Evolutionary conservation across 2,329 filamentous ascomycete species (phyloP).

Genomic region (Massarina eburnea): DNA sequence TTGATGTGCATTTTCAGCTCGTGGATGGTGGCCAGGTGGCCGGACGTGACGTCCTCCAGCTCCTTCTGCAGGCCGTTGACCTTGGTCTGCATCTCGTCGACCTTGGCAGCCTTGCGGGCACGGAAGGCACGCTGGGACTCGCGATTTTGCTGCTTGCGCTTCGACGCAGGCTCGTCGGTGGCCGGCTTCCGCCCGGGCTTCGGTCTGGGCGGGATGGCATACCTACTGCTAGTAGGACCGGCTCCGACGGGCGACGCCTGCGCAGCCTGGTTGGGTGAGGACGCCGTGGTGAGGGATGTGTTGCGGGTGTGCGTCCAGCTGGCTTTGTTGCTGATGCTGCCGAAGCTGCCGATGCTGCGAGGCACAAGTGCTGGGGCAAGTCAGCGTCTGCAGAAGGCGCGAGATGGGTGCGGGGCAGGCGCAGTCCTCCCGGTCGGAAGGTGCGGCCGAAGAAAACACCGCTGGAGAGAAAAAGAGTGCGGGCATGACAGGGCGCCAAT

Average conservation of each 20-base stretch:
- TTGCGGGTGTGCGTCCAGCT: not conserved
- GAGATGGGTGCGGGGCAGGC: too few species aligned
- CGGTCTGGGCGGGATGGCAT: slow-evolving; percentile 47
- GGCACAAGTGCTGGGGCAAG: too few species aligned
- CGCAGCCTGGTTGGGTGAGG: slow-evolving; percentile 17
- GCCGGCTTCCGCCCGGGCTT: slow-evolving; percentile 88
- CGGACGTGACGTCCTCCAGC: slow-evolving; percentile 19
- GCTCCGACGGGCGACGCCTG: slow-evolving; percentile 34
- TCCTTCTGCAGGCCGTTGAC: slow-evolving; percentile 34
- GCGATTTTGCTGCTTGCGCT: slow-evolving; percentile 92
- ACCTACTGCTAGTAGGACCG: slow-evolving; percentile 42
- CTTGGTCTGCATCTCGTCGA: slow-evolving; percentile 62
- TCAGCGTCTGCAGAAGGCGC: too few species aligned
- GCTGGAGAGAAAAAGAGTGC: too few species aligned
- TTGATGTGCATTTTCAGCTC: slow-evolving; percentile 2
- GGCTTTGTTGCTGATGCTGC: too few species aligned
- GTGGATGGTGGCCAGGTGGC: slow-evolving; percentile 16
- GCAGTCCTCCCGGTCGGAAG: too few species aligned
- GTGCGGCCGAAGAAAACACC: too few species aligned
- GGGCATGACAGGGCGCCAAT: too few species aligned
- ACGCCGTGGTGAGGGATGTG: slow-evolving; percentile 33
- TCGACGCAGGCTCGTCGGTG: slow-evolving; percentile 88
- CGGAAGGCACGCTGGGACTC: slow-evolving; percentile 89
- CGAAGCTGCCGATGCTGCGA: too few species aligned
- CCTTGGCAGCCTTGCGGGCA: slow-evolving; percentile 80